Base-by-base conservation (phyloP, 306 rosid species). In the Dalbergia cochinchinensis region DNA sequence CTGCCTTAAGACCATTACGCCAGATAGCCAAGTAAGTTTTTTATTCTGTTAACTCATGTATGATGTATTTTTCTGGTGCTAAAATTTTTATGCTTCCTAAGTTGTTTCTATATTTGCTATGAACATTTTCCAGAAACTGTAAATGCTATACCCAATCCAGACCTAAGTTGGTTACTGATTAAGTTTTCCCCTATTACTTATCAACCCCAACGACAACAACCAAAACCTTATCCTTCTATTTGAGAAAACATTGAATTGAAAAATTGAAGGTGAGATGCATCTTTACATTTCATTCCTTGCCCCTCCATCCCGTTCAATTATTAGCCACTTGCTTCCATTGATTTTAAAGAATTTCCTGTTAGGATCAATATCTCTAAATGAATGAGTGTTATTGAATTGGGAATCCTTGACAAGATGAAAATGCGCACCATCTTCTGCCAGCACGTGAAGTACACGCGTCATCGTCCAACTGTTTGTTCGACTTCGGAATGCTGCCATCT, bases 1-100 rank as follows among this genome's bases (percentile, higher is more conserved):
- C 99, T 61, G 93, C 93, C 68, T 89, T 94, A 86, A 92, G 99
- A 89, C 91, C 94, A 47, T 83, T 94, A 81, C 97, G 99, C 72
- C 92, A 87, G 75, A 87, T 92, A 45, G 97, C 97, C 78, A 91
- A 91, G 99, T 94, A 92, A 90, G 95, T 84, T 69, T 81, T 81
- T 66, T 65, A 66, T 48, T 80, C 74, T 54, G 48, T 86, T 72
- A 62, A 73, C 47, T 54, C 53, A 22, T 51, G 45, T 34, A 80
- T 66, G 65, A 9, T 50, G 58, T 70, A 16, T 33, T 57, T 81
- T 58, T n/a, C 37, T 33, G 44, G 16, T 20, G 4, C 57, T 62
- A 50, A 11, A 51, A 35, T 35, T 75, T 22, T 1, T 11, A 61
- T 75, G 8, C 41, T 22, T 8, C 55, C 22, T 41, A 60, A 22